Evolutionary conservation across 75 land plant genomes (phyloP), one percentile per base, ranked within the genome.

Genomic region (Pseudotsuga menziesii): DNA sequence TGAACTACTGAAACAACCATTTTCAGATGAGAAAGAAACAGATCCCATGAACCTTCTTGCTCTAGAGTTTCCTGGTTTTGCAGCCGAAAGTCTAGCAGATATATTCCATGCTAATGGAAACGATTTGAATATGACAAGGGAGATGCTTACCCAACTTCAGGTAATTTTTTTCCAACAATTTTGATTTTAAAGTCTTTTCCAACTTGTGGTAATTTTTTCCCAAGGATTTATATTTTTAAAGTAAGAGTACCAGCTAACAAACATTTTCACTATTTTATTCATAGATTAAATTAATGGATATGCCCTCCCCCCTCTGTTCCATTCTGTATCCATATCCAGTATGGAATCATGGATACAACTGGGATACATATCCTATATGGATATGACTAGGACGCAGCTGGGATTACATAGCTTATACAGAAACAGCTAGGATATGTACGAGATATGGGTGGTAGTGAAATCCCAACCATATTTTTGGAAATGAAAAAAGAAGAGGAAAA

Each of bases 81-180:
- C 79, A 23, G 78, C 73, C 20, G 79, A 84, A 39, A 84, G 80
- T 56, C 71, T 84, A 4, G 77, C 80, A 11, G 83, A 84, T 35
- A 81, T 81, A 64, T 79, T 75, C 41, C 73, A 67, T n/a, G 86
- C 83, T 14, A 84, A 80, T 72, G 79, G 79, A 8, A 78, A 83
- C 27, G 86, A 84, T 75, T 57, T 84, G 41, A 39, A 36, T 58
- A 75, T 84, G n/a, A 84, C 86, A 0, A 63, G 81, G 36, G 86
- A 84, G 36, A 81, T 84, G 80, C 86, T 84, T 15, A 72, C 83
- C 2, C 80, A 84, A 74, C 83, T 84, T 19, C 83, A 81, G 82
- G 86, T 84, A 61, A n/a, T 32, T 29, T 0, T 23, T 15, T 60
- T 25, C 52, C 8, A 23, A 7, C 52, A 48, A 8, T 48, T 48